Conservation (phyloP, 2,329 filamentous ascomycete species). For the Apiospora kogelbergensis region DNA sequence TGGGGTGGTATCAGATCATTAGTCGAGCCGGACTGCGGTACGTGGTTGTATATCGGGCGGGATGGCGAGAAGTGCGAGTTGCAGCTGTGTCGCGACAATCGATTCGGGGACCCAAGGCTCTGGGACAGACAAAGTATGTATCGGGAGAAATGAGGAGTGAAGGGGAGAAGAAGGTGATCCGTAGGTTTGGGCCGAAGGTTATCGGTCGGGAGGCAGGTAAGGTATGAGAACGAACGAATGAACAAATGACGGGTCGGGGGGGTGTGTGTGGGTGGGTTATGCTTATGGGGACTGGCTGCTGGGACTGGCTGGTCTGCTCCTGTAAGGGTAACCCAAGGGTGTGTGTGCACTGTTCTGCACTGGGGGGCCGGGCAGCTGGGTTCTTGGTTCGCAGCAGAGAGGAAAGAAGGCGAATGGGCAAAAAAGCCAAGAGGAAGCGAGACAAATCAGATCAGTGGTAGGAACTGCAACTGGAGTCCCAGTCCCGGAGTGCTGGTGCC, state of each 20-base stretch:
- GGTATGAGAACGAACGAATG: slow-evolving; percentile 5
- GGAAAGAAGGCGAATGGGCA: neutral
- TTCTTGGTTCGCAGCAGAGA: neutral
- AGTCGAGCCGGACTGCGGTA: neutral
- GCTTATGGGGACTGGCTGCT: slow-evolving; percentile 2
- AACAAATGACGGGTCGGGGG: slow-evolving; percentile 6
- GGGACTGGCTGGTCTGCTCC: no score
- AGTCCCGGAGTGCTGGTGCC: slow-evolving; percentile 9
- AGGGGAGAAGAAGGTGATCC: neutral
- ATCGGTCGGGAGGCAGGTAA: slow-evolving; percentile 2
- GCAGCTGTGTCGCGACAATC: neutral
- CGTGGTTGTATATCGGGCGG: neutral
- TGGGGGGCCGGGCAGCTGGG: slow-evolving; percentile 1
- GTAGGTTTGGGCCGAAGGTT: slow-evolving; percentile 6
- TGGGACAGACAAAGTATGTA: slow-evolving; percentile 4
- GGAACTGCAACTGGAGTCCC: neutral
- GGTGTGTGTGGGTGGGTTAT: slow-evolving; percentile 5
- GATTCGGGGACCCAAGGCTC: neutral
- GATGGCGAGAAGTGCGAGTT: neutral
- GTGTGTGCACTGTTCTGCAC: neutral
- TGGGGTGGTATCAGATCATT: neutral
- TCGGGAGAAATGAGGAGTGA: slow-evolving; percentile 1
- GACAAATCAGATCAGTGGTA: slow-evolving; percentile 2
- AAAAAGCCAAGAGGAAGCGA: slow-evolving; percentile 1
- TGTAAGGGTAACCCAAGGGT: neutral